Base-by-base conservation (phyloP, 2,329 filamentous ascomycete species). In the Grosmannia penicillata region DNA sequence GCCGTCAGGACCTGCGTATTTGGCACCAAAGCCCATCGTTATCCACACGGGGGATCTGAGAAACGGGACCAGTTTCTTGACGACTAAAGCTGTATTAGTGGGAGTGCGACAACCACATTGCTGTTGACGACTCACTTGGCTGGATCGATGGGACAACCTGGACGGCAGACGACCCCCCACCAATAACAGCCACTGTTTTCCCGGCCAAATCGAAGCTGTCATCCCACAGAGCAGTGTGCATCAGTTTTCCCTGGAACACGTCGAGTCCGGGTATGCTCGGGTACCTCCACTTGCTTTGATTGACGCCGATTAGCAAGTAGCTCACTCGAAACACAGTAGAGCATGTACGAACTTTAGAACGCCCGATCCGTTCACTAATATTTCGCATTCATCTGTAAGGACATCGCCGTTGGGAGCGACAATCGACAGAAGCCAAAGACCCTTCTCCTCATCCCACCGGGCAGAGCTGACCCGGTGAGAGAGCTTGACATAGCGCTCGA, bases 11-110 rank as follows among this genome's bases (percentile, higher is more conserved):
- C 38, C 41, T 8, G 41, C 38, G 6, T 41, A 36, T 39, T 68
- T 57, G 26, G 68, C 62, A 0, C 68, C 70, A 53, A 75, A 78
- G 0, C 71, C 70, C 3, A 70, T 65, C 0, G 76, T 71, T 21
- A 82, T 72, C 78, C 78, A 83, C 5, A 28, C 25, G 6, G 41
- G 33, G 8, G 34, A 37, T 14, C 43, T 41, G 8, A 47, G n/a
- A 18, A 45, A 45, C 4, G 37, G 13, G 6, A 34, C 36, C 6
- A 47, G 18, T 11, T 36, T 40, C 8, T 23, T 24, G 13, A 38
- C 41, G 4, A 27, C 18, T 31, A 14, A 8, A 19, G 9, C 6
- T 14, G 4, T 33, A 8, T 2, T 11, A 8, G 28, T 4, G 19
- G n/a, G n/a, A n/a, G n/a, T n/a, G n/a, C n/a, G n/a, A n/a, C n/a